These are phyloP conservation scores for Mariannaea sp. DNA, from an alignment of 2,329 filamentous ascomycete species.

Conservation along the genomic window DNA sequence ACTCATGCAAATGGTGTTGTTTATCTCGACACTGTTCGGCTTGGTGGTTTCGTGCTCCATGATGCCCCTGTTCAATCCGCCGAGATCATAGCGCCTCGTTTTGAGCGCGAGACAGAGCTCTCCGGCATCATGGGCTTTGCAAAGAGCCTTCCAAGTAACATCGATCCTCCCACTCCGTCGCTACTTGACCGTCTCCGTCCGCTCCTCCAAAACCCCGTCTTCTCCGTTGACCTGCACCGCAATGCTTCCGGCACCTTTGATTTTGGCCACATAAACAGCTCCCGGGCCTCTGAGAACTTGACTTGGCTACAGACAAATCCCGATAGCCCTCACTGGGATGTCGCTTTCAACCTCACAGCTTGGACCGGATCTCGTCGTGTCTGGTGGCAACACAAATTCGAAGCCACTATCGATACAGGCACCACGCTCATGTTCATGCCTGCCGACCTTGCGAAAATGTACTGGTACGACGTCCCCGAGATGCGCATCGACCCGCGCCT, in stretches of 20 bases:
- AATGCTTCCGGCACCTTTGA: conserved; percentile 55
- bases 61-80: conserved; percentile 58
- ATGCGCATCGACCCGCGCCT: conserved; percentile 53
- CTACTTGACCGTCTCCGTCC: conserved; percentile 52
- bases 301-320: conserved; percentile 47
- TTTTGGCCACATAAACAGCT: conserved; percentile 55
- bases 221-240: conserved; percentile 56
- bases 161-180: conserved; percentile 48
- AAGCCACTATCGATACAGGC: conserved; percentile 70
- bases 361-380: conserved; percentile 53
- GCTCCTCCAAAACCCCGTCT: conserved; percentile 48
- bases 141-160: conserved; percentile 51
- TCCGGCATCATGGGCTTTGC: conserved; percentile 60
- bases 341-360: conserved; percentile 54
- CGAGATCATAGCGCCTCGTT: conserved; percentile 46
- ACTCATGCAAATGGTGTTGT: conserved; percentile 53
- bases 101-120: conserved; percentile 49
- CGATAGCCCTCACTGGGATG: conserved; percentile 46
- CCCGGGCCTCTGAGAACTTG: conserved; percentile 47
- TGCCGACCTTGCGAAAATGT: conserved; percentile 58
- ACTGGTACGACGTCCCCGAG: conserved; percentile 61
- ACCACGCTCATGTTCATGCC: conserved; percentile 69
- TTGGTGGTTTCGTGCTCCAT: conserved; percentile 51
- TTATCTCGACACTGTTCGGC: conserved; percentile 54
- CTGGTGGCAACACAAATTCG: conserved; percentile 53